A percentile compares a stretch with the other conserved stretches of the same genome.
Evolutionary conservation across 2,329 filamentous ascomycete genomes (phyloP).

Genomic region (Colletotrichum gloeosporioides): DNA sequence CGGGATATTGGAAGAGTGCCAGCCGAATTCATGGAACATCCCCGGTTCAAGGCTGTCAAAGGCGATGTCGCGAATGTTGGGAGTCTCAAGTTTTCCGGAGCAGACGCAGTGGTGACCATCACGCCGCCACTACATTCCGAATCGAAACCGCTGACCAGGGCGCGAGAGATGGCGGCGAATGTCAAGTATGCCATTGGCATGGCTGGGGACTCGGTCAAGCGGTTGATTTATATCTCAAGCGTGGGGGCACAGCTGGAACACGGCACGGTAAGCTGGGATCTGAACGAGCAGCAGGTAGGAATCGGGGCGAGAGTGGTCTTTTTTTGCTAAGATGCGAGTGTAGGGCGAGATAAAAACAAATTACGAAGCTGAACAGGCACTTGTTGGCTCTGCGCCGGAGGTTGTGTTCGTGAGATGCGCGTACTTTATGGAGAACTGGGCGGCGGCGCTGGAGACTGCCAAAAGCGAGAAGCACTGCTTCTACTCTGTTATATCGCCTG

Average conservation of each 20-base stretch:
- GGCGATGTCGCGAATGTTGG: conserved; percentile 33
- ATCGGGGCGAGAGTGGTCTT: background rate
- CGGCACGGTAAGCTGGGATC: conserved; percentile 29
- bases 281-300: accelerated
- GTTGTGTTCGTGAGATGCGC: conserved; percentile 26
- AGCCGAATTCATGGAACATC: conserved; percentile 29
- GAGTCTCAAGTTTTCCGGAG: conserved; percentile 31
- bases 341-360: conserved; percentile 33
- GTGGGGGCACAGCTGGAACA: conserved; percentile 33
- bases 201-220: conserved; percentile 6
- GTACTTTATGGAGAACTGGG: conserved; percentile 27
- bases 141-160: conserved; percentile 28
- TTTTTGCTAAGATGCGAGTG: background rate
- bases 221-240: conserved; percentile 23
- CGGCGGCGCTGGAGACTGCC: conserved; percentile 9
- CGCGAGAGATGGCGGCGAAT: conserved; percentile 39
- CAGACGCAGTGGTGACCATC: conserved; percentile 37
- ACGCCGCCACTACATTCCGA: conserved; percentile 36
- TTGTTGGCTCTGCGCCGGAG: conserved; percentile 24
- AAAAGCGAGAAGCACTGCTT: conserved; percentile 27
- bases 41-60: conserved; percentile 32
- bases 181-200: conserved; percentile 34
- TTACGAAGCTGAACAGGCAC: conserved; percentile 26
- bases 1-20: conserved; percentile 33
- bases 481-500: conserved; percentile 30